Evolutionary conservation across 2,329 filamentous ascomycete genomes (phyloP).

Genomic region (Epicoccum sorghinum): DNA sequence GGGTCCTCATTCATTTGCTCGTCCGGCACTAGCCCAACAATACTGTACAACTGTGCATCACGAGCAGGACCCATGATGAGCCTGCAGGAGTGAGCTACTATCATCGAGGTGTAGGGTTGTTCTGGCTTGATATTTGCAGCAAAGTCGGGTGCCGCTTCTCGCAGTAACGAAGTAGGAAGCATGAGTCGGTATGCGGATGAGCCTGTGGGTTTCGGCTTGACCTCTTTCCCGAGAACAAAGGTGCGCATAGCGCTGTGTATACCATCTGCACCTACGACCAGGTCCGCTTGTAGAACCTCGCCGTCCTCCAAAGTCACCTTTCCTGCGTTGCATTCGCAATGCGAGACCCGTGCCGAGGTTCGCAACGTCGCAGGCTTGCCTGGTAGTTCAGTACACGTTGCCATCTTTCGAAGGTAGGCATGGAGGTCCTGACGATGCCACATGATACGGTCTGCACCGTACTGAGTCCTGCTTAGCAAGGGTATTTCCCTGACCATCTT

Average conservation of each 20-base stretch:
- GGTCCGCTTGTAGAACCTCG: conserved; percentile 51
- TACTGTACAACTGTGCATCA: conserved; percentile 50
- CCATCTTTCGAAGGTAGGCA: conserved; percentile 52
- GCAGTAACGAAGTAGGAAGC: conserved; percentile 28
- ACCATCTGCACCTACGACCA: conserved; percentile 61
- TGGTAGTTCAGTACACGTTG: conserved; percentile 41
- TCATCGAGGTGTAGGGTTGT: conserved; percentile 54
- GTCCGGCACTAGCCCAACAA: conserved; percentile 55
- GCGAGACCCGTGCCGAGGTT: conserved; percentile 51
- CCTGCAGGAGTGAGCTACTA: conserved; percentile 51
- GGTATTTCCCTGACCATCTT: conserved; percentile 41
- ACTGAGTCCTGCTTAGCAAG: conserved; percentile 35
- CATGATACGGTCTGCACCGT: conserved; percentile 50
- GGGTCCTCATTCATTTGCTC: conserved; percentile 49
- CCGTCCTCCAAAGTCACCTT: conserved; percentile 55
- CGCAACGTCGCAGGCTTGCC: conserved; percentile 45
- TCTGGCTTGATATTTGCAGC: conserved; percentile 43
- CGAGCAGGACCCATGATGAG: conserved; percentile 57
- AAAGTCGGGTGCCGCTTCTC: conserved; percentile 31
- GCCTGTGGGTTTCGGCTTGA: conserved; percentile 43
- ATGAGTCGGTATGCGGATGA: conserved; percentile 50
- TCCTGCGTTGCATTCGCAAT: conserved; percentile 49
- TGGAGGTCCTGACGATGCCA: conserved; percentile 54
- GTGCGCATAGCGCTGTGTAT: conserved; percentile 47
- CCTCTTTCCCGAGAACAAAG: conserved; percentile 24